Base-by-base conservation (phyloP, 805 yeast genomes). In the Candida sakaeoensis region DNA sequence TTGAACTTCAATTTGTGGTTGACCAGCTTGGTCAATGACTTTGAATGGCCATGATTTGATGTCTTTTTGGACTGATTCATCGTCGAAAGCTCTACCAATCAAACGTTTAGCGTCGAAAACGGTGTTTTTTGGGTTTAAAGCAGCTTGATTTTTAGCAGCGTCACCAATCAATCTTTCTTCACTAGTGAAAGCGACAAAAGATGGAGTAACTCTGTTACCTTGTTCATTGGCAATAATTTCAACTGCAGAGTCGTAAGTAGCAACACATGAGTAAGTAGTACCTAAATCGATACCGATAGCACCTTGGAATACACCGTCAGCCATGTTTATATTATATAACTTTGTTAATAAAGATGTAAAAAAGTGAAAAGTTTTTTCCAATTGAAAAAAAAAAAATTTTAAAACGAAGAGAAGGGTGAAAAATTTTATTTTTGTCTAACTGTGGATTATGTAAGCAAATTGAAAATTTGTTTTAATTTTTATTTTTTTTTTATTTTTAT, bases 221-320 rank as follows among this genome's bases (percentile, higher is more conserved):
- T 68, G 74, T 54, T 68, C 74, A 58, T 68, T 68, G 60, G 74
- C 74, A 58, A 68, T 68, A 53, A 68, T 68, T 58, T 68, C 74
- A 53, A 68, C 74, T 47, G 72, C 73, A 51, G 69, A 63, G 61
- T 67, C 73, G 59, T 58, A 68, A 54, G 72, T 66, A 58, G 74
- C 74, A 55, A 68, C 74, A 68, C 74, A 68, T 52, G 74, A 68
- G 65, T 68, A 68, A 49, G 74, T 68, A 42, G 74, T 68, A 68
- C 74, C 74, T 66, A 68, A 68, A 66, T 68, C 74, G 66, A 68
- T 68, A 67, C 74, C 74, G 58, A 68, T 68, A 65, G 73, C 73
- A 85, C 97, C 97, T 82, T 90, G 93, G 84, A 85, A 89, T 77
- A 89, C 93, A 84, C 96, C 96, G 80, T 89, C 96, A 83, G 90